Base-by-base conservation (phyloP, 78 protist genomes). In the Dictyostelium discoideum region DNA sequence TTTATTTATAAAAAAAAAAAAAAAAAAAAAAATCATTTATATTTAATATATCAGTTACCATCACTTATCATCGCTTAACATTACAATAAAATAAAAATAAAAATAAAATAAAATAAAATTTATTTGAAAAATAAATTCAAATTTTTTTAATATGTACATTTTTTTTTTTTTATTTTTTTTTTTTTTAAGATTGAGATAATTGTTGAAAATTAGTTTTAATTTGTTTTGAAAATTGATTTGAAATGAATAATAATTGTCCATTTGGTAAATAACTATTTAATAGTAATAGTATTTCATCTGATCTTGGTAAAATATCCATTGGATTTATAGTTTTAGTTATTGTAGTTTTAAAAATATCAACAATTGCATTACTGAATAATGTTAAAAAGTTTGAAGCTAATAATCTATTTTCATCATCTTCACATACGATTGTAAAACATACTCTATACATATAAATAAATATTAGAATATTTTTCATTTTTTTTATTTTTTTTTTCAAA, bases 401-500 rank as follows among this genome's bases (percentile, higher is more conserved):
- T 22, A 90, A 37, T 72, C 94, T 80, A 46, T 90, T 90, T 22
- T 90, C 94, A 82, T 90, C 94, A 46, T 80, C 83, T 50, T 90
- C 94, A 50, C 94, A 90, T 16, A 90, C 74, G 9, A 90, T 48
- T 44, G 94, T 82, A 42, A 90, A 90, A 10, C 94, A 80, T 65
- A 82, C 94, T n/a, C 87, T 82, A 78, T 48, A 81, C 22, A 76
- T 10, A 74, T 5, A 14, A 76, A 76, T 76, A 76, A 2, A 76
- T 39, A 39, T 65, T 39, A 74, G 72, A 32, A 32, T 24, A n/a
- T 9, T 67, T 16, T 67, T 67, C 0, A n/a, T 40, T 10, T 42
- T 5, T 20, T 85, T 14, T 69, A 37, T 11, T 7, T 32, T n/a
- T 54, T 11, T 76, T 0, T n/a, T n/a, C n/a, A n/a, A n/a, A n/a